Evolutionary conservation across 2,329 filamentous ascomycete species (phyloP).

Genomic region (Colletotrichum salicis): DNA sequence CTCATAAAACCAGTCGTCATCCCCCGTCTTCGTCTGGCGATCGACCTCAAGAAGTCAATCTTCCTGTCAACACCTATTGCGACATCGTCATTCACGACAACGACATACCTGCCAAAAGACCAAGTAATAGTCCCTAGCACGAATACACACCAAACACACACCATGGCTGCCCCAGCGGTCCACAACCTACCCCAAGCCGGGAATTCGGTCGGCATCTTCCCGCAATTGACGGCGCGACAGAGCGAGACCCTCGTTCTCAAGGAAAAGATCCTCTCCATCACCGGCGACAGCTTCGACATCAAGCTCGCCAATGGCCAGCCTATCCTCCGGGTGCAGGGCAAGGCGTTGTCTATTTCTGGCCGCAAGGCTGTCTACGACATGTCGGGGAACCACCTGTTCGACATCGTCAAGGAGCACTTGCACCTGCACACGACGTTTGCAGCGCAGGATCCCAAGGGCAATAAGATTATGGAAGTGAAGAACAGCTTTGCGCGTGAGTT

Average conservation of each 20-base stretch:
- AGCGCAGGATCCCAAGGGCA: conserved; percentile 55
- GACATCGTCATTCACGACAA: background rate
- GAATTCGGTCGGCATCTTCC: conserved; percentile 52
- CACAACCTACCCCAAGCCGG: conserved; percentile 42
- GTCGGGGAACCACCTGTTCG: conserved; percentile 65
- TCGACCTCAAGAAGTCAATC: too few relatives aligned
- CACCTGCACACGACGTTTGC: conserved; percentile 63
- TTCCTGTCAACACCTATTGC: background rate
- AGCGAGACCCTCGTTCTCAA: conserved; percentile 65
- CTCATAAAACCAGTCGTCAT: background rate
- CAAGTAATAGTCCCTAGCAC: background rate
- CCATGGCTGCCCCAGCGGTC: background rate
- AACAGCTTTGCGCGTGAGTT: conserved; percentile 41
- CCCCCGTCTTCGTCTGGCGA: background rate
- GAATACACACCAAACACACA: background rate
- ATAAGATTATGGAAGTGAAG: conserved; percentile 65
- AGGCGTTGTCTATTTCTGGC: conserved; percentile 61
- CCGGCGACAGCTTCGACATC: conserved; percentile 73
- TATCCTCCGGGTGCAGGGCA: conserved; percentile 67
- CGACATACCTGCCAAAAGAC: background rate
- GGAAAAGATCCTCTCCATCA: conserved; percentile 70
- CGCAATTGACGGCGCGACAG: conserved; percentile 49
- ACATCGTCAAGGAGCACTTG: conserved; percentile 64
- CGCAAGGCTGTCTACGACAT: conserved; percentile 68
- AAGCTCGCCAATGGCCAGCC: conserved; percentile 63